phyloP scores from a whole-genome alignment of 2,329 filamentous ascomycete genomes.

The Diaporthe capsici region DNA sequence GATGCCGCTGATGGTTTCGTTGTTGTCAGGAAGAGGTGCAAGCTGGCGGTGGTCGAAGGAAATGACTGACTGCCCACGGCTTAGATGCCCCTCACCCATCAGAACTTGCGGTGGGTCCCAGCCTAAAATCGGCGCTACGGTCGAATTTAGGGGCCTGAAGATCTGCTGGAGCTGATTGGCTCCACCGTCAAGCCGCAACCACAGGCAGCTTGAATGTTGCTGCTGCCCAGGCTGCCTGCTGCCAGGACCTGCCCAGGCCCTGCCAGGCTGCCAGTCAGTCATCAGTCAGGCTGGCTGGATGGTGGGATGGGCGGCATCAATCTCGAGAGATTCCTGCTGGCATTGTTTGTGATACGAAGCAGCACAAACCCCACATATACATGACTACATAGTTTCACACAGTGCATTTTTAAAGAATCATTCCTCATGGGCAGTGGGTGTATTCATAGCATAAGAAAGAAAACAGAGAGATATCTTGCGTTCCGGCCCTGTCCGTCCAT shows the following conservation, averaged over 20 bases:
- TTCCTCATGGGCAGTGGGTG: constrained; percentile 30
- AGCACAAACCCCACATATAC: neutral
- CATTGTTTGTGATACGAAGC: constrained; percentile 1
- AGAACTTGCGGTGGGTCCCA: constrained; percentile 41
- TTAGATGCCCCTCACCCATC: constrained; percentile 40
- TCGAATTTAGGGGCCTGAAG: constrained; percentile 26
- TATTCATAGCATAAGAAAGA: constrained; percentile 35
- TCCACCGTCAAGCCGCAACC: constrained; percentile 1
- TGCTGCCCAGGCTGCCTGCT: constrained; percentile 13
- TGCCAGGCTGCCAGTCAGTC: neutral
- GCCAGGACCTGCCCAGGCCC: neutral
- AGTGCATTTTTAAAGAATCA: neutral
- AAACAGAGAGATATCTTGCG: constrained; percentile 20
- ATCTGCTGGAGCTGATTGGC: constrained; percentile 33
- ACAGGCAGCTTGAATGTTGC: neutral
- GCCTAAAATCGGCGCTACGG: constrained; percentile 28
- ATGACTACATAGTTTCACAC: neutral
- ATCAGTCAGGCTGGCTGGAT: too few species aligned
- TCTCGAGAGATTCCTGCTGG: neutral
- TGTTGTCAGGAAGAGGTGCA: constrained; percentile 28
- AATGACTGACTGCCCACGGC: constrained; percentile 33
- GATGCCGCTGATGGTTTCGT: constrained; percentile 24
- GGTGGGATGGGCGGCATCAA: neutral
- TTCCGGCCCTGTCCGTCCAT: constrained; percentile 3
- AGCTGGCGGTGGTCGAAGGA: constrained; percentile 4